phyloP scores from a whole-genome alignment of 129 eudicot genomes.

The Flaveria linearis region DNA sequence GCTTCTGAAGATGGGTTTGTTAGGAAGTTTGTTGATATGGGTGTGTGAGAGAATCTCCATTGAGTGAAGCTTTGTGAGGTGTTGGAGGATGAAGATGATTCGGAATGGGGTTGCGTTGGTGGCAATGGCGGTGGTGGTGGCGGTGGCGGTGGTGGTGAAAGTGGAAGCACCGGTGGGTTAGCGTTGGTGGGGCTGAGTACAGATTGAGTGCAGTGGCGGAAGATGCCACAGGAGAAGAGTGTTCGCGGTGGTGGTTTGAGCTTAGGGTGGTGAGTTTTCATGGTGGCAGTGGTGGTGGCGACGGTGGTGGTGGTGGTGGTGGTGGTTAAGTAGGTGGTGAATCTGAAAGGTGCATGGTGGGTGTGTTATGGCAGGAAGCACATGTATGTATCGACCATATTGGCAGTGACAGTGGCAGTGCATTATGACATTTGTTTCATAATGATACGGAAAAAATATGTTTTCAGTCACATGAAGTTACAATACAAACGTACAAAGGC shows the following conservation, averaged over 20 bases:
- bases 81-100: slow-evolving; percentile 79
- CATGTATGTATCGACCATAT: slow-evolving; percentile 27
- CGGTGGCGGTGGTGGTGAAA: slow-evolving; percentile 22
- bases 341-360: slow-evolving; percentile 7
- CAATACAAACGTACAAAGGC: slow-evolving; percentile 17
- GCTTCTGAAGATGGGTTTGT: slow-evolving; percentile 22
- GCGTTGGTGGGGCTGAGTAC: slow-evolving; percentile 64
- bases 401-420: slow-evolving; percentile 28
- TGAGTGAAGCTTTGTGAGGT: slow-evolving; percentile 94
- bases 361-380: slow-evolving; percentile 30
- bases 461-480: slow-evolving; percentile 29
- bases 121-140: slow-evolving; percentile 12
- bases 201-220: slow-evolving; percentile 80
- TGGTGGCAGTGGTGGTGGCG: slow-evolving; percentile 12
- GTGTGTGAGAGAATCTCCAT: slow-evolving; percentile 77
- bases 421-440: slow-evolving; percentile 33
- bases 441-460: slow-evolving; percentile 28
- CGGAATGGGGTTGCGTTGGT: slow-evolving; percentile 47
- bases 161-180: slow-evolving; percentile 47
- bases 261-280: slow-evolving; percentile 63
- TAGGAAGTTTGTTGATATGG: slow-evolving; percentile 36
- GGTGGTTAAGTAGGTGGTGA: background rate
- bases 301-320: background rate
- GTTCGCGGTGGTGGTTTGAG: slow-evolving; percentile 65
- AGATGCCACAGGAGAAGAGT: slow-evolving; percentile 72